These are phyloP conservation scores for Emericellopsis terricola DNA, from an alignment of 495 filamentous ascomycete genomes.

Conservation along the genomic window DNA sequence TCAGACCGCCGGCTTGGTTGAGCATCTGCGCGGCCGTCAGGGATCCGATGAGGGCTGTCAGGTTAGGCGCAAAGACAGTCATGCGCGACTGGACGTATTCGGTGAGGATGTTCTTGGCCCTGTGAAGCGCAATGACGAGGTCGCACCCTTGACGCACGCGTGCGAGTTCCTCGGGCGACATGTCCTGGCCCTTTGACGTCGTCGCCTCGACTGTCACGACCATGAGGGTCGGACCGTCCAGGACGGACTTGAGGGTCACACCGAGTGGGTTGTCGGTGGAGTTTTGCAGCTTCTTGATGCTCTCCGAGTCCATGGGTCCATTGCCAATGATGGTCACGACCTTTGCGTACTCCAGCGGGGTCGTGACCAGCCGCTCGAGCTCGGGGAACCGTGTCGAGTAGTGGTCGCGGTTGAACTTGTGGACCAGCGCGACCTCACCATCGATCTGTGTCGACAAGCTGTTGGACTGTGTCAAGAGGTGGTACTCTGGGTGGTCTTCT, in stretches of 20 bases:
- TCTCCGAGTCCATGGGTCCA: conserved; percentile 71
- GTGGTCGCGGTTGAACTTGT: conserved; percentile 90
- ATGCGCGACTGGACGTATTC: conserved; percentile 96
- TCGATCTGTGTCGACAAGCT: conserved; percentile 77
- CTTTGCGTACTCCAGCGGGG: conserved; percentile 88
- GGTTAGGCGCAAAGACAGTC: conserved; percentile 86
- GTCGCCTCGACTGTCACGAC: conserved; percentile 92
- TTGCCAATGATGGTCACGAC: conserved; percentile 87
- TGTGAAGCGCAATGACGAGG: conserved; percentile 72
- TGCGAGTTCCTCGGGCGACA: conserved; percentile 58
- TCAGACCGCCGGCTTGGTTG: conserved; percentile 79
- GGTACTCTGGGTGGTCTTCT: conserved; percentile 76
- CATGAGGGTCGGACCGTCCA: conserved; percentile 85
- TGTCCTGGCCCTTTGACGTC: conserved; percentile 61
- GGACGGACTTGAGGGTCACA: conserved; percentile 52
- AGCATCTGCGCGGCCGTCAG: conserved; percentile 93
- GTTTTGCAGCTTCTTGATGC: conserved; percentile 53
- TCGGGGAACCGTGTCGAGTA: conserved; percentile 90
- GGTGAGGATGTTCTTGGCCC: conserved; percentile 71
- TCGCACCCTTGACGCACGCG: conserved; percentile 63
- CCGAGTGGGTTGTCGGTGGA: conserved; percentile 62
- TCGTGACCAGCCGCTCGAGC: conserved; percentile 84
- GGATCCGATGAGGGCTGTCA: conserved; percentile 83
- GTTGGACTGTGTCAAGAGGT: conserved; percentile 67
- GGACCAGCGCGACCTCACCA: conserved; percentile 78